Base-by-base conservation (phyloP, 164 flowering plant genomes). In the Piper longum region DNA sequence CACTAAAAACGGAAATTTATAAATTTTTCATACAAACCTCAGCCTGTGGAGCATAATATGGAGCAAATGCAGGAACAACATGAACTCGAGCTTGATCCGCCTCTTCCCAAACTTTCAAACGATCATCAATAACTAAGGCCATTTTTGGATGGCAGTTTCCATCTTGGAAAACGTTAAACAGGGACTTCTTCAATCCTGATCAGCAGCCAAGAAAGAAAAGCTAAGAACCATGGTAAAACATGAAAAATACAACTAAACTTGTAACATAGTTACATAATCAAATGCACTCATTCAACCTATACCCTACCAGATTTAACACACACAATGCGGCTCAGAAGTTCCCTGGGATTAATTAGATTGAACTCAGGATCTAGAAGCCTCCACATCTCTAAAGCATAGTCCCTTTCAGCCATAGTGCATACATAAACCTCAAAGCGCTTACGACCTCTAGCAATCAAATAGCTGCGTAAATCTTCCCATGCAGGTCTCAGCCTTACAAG, bases 401-500 rank as follows among this genome's bases (percentile, higher is more conserved):
- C 99, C 71, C 90, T 87, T 79, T 95, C 99, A 68, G 99, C 99
- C 99, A 91, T 87, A 48, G 99, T 95, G 81, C 99, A 95, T 57
- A 95, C 99, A 86, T 85, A 95, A 69, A 95, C 99, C 77, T 95
- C 98, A 80, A 95, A 95, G n/a, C 99, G 93, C 73, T 95, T 95
- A 18, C 99, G 93, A 40, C 99, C 99, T 82, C 82, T 85, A 63
- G 99, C 99, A 70, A 83, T 95, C 78, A 95, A 80, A 78, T 95
- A 95, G 73, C 81, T 86, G 71, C 98, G 80, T 16, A 95, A 86
- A 68, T 95, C 99, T 75, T 95, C 99, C 99, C 99, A 95, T 59
- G 99, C 96, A 76, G 99, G 99, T 77, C 99, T 82, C 71, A 91
- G 70, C 80, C 98, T 85, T 73, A 95, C 99, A 78, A 95, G 99